Percentiles rank a stretch among this genome's conserved stretches.
Conservation (phyloP, 495 filamentous ascomycete species). For the Lichenothelia convexa region DNA sequence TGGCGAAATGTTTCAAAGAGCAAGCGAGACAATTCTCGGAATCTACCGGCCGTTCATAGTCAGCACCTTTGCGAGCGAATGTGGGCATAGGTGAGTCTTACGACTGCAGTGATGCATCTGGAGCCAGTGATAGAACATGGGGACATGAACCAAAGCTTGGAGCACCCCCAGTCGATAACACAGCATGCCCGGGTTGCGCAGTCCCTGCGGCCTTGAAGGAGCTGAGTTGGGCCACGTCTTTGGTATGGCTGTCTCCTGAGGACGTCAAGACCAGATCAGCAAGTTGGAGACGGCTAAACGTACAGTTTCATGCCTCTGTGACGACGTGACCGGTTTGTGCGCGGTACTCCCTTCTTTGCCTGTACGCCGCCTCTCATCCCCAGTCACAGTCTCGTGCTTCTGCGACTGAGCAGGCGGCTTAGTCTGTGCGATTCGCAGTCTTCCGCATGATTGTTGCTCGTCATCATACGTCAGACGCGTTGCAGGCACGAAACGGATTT, state of each 20-base stretch:
- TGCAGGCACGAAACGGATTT: too few relatives aligned
- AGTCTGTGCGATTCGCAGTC: too few relatives aligned
- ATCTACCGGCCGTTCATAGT: background rate
- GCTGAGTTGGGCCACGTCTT: background rate
- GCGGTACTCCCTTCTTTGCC: too few relatives aligned
- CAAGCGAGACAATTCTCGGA: background rate
- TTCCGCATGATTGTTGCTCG: too few relatives aligned
- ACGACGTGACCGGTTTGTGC: too few relatives aligned
- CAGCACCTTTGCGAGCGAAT: background rate
- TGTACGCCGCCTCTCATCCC: too few relatives aligned
- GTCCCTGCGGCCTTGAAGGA: constrained; percentile 1
- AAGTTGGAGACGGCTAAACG: too few relatives aligned
- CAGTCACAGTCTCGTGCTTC: too few relatives aligned
- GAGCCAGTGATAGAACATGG: background rate
- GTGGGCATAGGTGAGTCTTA: background rate
- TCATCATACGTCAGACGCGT: too few relatives aligned
- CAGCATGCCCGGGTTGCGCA: constrained; percentile 1
- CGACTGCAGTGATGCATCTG: background rate
- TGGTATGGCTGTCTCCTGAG: background rate
- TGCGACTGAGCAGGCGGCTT: too few relatives aligned
- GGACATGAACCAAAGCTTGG: constrained; percentile 7
- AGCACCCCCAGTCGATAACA: constrained; percentile 5
- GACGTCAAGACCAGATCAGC: too few relatives aligned
- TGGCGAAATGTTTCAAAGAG: background rate
- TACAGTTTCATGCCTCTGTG: too few relatives aligned